Conservation (phyloP, 306 rosid genomes). For the Gillenia trifoliata region DNA sequence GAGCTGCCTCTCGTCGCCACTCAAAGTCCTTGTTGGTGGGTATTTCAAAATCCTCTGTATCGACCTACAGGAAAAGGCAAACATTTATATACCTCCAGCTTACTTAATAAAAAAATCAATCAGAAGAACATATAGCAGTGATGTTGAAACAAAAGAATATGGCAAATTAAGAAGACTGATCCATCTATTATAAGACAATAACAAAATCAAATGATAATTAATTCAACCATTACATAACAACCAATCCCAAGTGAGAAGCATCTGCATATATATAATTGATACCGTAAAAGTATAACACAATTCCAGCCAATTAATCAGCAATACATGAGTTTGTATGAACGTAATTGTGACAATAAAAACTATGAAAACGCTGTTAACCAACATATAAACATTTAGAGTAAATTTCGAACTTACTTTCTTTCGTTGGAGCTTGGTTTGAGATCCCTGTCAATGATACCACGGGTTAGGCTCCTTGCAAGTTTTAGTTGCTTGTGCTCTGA, state of each 20-base stretch:
- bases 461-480: slow-evolving; percentile 93
- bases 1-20: slow-evolving; percentile 97
- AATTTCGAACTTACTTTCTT: slow-evolving; percentile 72
- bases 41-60: slow-evolving; percentile 84
- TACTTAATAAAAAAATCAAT: not conserved
- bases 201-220: not conserved
- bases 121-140: not conserved
- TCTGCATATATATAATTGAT: not conserved
- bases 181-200: not conserved
- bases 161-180: not conserved
- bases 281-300: not conserved
- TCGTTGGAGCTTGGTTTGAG: slow-evolving; percentile 88
- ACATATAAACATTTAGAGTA: not conserved
- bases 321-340: not conserved
- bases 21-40: slow-evolving; percentile 96
- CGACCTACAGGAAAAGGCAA: slow-evolving; percentile 47
- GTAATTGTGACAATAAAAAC: not conserved
- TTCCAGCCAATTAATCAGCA: not conserved
- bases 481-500: slow-evolving; percentile 97
- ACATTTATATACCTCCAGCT: slow-evolving; percentile 14
- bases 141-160: not conserved
- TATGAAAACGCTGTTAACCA: not conserved
- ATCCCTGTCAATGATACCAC: slow-evolving; percentile 95
- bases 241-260: not conserved
- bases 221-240: not conserved